phyloP scores from a whole-genome alignment of 345 rosid species.

The Gossypium raimondii region DNA sequence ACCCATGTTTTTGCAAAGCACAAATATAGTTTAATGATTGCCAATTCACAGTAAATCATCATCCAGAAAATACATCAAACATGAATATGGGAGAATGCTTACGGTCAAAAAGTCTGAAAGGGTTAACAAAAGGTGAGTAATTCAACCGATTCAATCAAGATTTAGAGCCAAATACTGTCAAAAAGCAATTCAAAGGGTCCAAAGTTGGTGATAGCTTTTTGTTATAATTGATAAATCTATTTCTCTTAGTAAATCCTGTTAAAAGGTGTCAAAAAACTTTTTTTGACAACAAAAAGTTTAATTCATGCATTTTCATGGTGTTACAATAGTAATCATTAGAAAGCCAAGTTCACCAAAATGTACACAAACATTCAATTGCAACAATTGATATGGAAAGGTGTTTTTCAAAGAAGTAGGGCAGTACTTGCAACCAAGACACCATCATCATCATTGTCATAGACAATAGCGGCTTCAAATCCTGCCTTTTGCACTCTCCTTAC shows the following conservation, averaged over 20 bases:
- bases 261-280: not conserved
- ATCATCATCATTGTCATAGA: slow-evolving; percentile 57
- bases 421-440: slow-evolving; percentile 78
- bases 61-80: not conserved
- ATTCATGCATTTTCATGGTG: not conserved
- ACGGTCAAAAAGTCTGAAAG: not conserved
- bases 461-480: slow-evolving; percentile 74
- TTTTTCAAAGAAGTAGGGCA: slow-evolving; percentile 17
- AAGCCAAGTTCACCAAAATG: not conserved
- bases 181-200: not conserved
- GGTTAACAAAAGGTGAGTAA: not conserved
- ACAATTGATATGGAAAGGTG: not conserved
- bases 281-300: not conserved
- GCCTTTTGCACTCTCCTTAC: slow-evolving; percentile 81
- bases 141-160: not conserved
- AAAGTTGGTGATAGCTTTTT: not conserved
- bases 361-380: not conserved
- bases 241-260: not conserved
- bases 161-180: not conserved
- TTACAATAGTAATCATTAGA: not conserved
- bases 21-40: not conserved
- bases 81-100: not conserved
- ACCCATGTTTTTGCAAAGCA: not conserved
- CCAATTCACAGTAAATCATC: not conserved
- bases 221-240: not conserved